Evolutionary conservation across 192 early-diverging fungal genomes (phyloP).

Genomic region (Fimicolochytrium jonesii): DNA sequence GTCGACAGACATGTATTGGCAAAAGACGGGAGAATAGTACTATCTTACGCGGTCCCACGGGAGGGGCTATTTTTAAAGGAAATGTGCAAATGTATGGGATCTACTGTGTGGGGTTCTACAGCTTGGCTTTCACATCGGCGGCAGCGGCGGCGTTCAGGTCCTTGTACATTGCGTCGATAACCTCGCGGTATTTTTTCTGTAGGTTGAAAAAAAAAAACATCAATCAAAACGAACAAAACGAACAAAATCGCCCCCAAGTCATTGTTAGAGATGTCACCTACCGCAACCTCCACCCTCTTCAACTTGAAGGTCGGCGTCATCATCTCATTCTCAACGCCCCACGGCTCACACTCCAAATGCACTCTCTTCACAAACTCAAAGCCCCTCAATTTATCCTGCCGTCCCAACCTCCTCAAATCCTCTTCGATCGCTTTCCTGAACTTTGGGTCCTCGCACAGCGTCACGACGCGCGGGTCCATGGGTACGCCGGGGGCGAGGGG

Average conservation of each 20-base stretch:
- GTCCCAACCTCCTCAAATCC: conserved; percentile 58
- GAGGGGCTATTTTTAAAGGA: no score
- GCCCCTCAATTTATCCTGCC: conserved; percentile 73
- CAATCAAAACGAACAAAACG: neutral
- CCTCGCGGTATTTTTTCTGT: conserved; percentile 36
- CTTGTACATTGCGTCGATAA: conserved; percentile 59
- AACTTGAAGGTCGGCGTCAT: conserved; percentile 54
- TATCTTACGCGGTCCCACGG: no score
- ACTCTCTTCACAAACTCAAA: conserved; percentile 86
- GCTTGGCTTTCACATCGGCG: conserved; percentile 17
- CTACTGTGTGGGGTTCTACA: no score
- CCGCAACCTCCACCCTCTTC: conserved; percentile 47
- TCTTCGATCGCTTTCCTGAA: conserved; percentile 36
- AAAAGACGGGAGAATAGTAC: no score
- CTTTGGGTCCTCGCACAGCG: conserved; percentile 30
- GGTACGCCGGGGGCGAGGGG: conserved; percentile 31
- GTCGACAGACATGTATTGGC: no score
- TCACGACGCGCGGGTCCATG: conserved; percentile 25
- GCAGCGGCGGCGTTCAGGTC: conserved; percentile 29
- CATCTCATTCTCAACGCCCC: conserved; percentile 73
- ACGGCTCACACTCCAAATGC: conserved; percentile 66
- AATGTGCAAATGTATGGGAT: no score
- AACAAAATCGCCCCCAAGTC: neutral
- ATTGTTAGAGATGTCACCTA: conserved; percentile 6
- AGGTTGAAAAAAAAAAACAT: neutral